A percentile compares a stretch with the other conserved stretches of the same genome.
Conservation (phyloP, 139 green algal genomes). For the Picochlorum sp. region DNA sequence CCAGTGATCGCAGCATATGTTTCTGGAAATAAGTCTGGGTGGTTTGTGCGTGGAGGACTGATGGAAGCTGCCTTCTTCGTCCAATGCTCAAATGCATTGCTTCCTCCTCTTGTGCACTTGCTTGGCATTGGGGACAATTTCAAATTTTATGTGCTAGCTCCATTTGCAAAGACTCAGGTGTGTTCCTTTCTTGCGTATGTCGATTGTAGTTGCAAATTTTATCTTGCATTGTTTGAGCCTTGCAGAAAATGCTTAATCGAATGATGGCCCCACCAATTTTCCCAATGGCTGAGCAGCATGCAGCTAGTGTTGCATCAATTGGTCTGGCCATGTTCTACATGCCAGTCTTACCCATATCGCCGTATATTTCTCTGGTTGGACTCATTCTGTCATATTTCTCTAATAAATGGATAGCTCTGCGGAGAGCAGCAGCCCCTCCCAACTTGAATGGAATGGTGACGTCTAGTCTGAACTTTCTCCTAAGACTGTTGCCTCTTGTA, state of each 20-base stretch:
- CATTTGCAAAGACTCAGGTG: slow-evolving; percentile 23
- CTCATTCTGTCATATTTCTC: slow-evolving; percentile 32
- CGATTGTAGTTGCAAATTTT: not conserved
- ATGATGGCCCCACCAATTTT: slow-evolving; percentile 36
- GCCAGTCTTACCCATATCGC: slow-evolving; percentile 42
- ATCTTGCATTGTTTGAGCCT: too few relatives aligned
- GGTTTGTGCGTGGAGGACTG: slow-evolving; percentile 41
- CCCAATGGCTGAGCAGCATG: slow-evolving; percentile 39
- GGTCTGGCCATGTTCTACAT: slow-evolving; percentile 40
- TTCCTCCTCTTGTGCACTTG: slow-evolving; percentile 30
- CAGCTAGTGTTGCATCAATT: slow-evolving; percentile 33
- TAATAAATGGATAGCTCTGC: slow-evolving; percentile 36
- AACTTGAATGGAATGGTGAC: slow-evolving; percentile 26
- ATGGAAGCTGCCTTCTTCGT: slow-evolving; percentile 49
- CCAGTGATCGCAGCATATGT: slow-evolving; percentile 28
- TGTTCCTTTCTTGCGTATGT: not conserved
- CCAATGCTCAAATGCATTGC: slow-evolving; percentile 41
- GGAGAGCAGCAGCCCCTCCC: slow-evolving; percentile 22
- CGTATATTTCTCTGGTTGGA: slow-evolving; percentile 24
- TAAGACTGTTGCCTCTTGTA: slow-evolving; percentile 38
- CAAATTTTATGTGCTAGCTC: slow-evolving; percentile 16
- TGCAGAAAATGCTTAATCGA: slow-evolving; percentile 34
- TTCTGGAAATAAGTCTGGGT: slow-evolving; percentile 8
- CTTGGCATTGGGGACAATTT: slow-evolving; percentile 27
- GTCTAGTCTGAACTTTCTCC: slow-evolving; percentile 17